phyloP scores from a whole-genome alignment of 805 yeast genomes.

The Saccharomycopsis fermentans region DNA sequence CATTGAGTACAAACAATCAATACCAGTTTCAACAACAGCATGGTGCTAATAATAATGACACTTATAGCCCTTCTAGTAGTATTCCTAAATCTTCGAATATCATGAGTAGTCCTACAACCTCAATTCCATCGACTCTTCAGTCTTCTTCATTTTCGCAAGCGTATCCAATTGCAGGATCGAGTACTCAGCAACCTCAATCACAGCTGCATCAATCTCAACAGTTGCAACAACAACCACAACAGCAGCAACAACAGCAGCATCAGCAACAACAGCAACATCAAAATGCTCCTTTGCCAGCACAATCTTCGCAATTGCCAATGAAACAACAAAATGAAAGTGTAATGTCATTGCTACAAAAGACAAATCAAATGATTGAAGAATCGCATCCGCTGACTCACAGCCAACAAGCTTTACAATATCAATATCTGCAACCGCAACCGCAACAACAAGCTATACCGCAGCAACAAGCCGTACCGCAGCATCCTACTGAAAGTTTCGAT shows the following conservation, averaged over 20 bases:
- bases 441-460: background rate
- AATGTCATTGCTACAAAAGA: slow-evolving; percentile 10
- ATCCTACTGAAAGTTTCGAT: background rate
- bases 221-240: background rate
- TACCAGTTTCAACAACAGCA: background rate
- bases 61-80: background rate
- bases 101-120: background rate
- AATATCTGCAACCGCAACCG: background rate
- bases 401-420: background rate
- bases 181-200: background rate
- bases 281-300: background rate
- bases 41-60: background rate
- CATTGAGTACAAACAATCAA: background rate
- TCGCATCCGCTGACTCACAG: background rate
- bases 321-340: slow-evolving; percentile 4
- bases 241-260: background rate
- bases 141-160: background rate
- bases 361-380: slow-evolving; percentile 17
- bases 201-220: background rate
- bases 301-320: background rate
- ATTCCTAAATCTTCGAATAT: background rate
- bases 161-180: background rate
- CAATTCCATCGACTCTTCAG: background rate
- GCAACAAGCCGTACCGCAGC: background rate
- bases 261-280: background rate